Percentiles rank a stretch among this genome's conserved stretches.
phyloP scores from a whole-genome alignment of 192 early-diverging fungal species.

The Coemansia interrupta region DNA sequence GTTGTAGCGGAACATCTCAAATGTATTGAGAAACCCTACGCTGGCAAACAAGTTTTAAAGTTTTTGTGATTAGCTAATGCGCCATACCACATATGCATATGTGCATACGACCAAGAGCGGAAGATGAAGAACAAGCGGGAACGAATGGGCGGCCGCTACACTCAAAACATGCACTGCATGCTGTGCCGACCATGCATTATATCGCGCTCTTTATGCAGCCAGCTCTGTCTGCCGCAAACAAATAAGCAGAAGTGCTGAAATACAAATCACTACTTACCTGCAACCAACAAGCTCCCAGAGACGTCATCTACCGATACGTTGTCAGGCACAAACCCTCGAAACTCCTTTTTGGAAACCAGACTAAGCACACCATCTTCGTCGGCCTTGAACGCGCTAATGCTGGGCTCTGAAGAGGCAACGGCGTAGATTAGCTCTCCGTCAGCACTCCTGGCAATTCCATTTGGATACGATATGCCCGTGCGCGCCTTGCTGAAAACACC shows the following conservation, averaged over 20 bases:
- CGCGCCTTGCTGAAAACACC: slow-evolving; percentile 26
- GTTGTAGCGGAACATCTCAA: slow-evolving; percentile 49
- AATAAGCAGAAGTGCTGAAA: neutral
- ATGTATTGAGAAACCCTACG: slow-evolving; percentile 48
- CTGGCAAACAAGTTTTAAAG: neutral
- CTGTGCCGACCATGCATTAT: too few relatives aligned
- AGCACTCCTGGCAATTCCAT: slow-evolving; percentile 39
- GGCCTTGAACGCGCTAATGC: slow-evolving; percentile 28
- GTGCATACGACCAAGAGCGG: neutral
- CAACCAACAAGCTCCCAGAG: slow-evolving; percentile 41
- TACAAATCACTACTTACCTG: slow-evolving; percentile 37
- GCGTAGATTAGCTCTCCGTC: slow-evolving; percentile 34
- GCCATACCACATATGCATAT: neutral
- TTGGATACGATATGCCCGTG: slow-evolving; percentile 33
- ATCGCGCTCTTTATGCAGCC: too few relatives aligned
- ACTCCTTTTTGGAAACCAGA: slow-evolving; percentile 25
- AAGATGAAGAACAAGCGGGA: neutral
- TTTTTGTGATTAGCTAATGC: neutral
- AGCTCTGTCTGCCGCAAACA: too few relatives aligned
- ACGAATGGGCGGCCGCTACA: too few relatives aligned
- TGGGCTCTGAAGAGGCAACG: slow-evolving; percentile 41
- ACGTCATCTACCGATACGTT: slow-evolving; percentile 45
- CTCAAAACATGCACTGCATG: neutral
- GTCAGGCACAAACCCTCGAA: slow-evolving; percentile 43
- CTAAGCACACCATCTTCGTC: slow-evolving; percentile 20